phyloP scores from a whole-genome alignment of 176 grass and related monocot genomes.

The Canna indica region DNA sequence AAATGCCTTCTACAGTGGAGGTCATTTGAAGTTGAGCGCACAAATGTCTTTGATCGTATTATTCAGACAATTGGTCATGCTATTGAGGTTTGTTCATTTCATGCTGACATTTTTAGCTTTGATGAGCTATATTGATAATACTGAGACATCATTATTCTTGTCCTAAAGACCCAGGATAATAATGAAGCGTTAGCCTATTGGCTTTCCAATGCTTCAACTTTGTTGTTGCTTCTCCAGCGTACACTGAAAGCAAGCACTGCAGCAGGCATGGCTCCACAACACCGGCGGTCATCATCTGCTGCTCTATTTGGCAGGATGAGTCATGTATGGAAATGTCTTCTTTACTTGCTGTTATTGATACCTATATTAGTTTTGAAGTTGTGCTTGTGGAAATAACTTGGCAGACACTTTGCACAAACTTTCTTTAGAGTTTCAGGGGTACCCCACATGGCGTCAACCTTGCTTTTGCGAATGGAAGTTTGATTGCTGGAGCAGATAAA shows the following conservation, averaged over 20 bases:
- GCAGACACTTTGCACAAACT: neutral
- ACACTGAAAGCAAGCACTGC: conserved; percentile 86
- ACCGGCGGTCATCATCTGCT: conserved; percentile 77
- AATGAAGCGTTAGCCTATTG: conserved; percentile 96
- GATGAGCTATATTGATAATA: neutral
- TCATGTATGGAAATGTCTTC: conserved; percentile 35
- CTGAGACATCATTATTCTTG: conserved; percentile 24
- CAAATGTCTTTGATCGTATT: conserved; percentile 97
- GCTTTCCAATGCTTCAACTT: conserved; percentile 93
- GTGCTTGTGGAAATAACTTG: neutral
- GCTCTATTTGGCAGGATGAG: conserved; percentile 89
- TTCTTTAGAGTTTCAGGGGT: conserved; percentile 16
- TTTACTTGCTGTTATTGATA: conserved; percentile 3
- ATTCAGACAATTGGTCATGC: conserved; percentile 99
- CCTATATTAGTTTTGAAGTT: neutral
- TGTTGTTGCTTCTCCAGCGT: conserved; percentile 81
- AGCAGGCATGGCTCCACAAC: conserved; percentile 82
- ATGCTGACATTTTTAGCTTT: conserved; percentile 5
- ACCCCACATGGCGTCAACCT: conserved; percentile 22
- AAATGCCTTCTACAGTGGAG: conserved; percentile 99
- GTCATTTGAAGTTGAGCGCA: conserved; percentile 99
- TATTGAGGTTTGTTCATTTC: conserved; percentile 58
- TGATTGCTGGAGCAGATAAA: conserved; percentile 30
- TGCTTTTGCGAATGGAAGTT: conserved; percentile 28
- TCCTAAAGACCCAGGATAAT: conserved; percentile 82